Evolutionary conservation across 257 asterid species (phyloP), one percentile per base, ranked within the genome.

Genomic region (Primulina tabacum): DNA sequence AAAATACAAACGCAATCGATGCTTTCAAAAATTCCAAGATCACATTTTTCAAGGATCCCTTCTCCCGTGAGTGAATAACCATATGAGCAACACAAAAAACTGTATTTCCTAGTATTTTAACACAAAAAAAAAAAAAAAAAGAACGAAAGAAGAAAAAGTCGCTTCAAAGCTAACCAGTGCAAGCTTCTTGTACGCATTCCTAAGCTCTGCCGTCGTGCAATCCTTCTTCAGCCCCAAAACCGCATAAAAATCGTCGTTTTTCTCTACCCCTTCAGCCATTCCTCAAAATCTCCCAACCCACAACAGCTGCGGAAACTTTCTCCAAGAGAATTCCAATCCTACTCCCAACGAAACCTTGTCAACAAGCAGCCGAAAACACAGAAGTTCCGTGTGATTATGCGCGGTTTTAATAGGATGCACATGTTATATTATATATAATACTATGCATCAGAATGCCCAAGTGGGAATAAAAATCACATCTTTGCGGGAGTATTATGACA

Each of bases 181-280:
- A 73, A 92, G 94, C 72, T 83, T 89, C 88, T 82, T 89, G 87
- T 89, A 89, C 34, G 95, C 92, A 78, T 60, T 77, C 74, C 81
- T 89, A 32, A 89, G 89, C 69, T 92, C 98, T 4, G 77, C 52
- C 12, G 77, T 67, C 4, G 86, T 72, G 85, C 95, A 87, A 81
- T 87, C 94, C 80, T 83, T 92, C 72, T 81, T 78, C 90, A 92
- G 73, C 24, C 87, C 98, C 81, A 92, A 75, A 64, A 92, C 87
- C 7, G 64, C 84, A 73, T 87, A 92, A 81, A 82, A 89, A 81
- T 85, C 95, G 30, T 14, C 57, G 57, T 47, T 76, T 75, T 84
- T 82, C 26, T 71, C 86, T n/a, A 40, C 83, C 28, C 67, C 88
- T 32, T 62, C 81, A 8, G 89, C 92, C 96, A 87, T 90, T 66